Base-by-base conservation (phyloP, 345 rosid genomes). In the Crucihimalaya himalaica region DNA sequence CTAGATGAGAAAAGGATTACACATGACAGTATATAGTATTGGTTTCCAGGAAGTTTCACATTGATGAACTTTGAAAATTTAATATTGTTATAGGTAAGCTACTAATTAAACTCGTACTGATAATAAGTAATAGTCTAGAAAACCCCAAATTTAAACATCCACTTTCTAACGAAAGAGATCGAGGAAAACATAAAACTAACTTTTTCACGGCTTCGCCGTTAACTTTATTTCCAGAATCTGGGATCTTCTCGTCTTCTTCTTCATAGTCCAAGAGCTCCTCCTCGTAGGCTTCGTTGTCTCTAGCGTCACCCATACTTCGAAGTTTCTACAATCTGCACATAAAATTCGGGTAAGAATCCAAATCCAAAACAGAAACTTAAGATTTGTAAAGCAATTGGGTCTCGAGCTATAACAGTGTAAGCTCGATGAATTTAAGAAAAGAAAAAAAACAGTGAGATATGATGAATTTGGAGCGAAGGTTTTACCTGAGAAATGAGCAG, bases 211-310 rank as follows among this genome's bases (percentile, higher is more conserved):
- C 85, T 78, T 95, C 98, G 58, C 96, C 98, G 68, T 95, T 95
- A 76, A 81, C 88, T 83, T 89, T 92, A 31, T 73, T 76, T 20
- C 84, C 76, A 28, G 97, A 86, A 71, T 95, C 97, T 2, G 81
- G 85, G 56, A 84, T 94, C 68, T 87, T 93, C 79, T 93, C 97
- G 13, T 95, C 99, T 59, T 95, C 99, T 63, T 95, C 99, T 72
- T 95, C 98, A 51, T 95, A 92, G 74, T 95, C 99, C 39, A 95
- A 81, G 63, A 95, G 99, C 94, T 95, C 99, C 73, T 95, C 99
- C 88, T 95, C 98, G 78, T 95, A 95, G n/a, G 88, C 87, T 28
- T 95, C 99, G 94, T 85, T 89, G 80, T 92, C 99, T 71, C 87
- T 89, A 40, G 92, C 86, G 59, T 95, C 99, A 50, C 89, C 99